These are phyloP conservation scores for Zygnema cylindricum DNA, from an alignment of 139 green algal genomes.

Conservation along the genomic window DNA sequence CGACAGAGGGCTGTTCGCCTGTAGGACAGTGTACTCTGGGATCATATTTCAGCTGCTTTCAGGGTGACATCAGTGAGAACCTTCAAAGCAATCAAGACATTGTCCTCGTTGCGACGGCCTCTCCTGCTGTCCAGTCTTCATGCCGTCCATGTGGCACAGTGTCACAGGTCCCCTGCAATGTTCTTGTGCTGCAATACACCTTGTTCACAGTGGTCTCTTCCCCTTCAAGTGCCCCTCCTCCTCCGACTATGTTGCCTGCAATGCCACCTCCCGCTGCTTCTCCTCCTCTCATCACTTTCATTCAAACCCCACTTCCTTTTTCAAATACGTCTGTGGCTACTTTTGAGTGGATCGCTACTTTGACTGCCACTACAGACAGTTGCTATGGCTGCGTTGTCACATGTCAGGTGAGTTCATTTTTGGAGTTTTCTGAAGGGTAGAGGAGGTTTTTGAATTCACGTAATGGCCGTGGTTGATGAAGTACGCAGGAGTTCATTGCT, in stretches of 20 bases:
- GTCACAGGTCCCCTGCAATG: neutral
- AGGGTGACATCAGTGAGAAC: neutral
- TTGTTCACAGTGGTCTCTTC: neutral
- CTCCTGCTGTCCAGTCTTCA: neutral
- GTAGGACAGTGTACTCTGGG: neutral
- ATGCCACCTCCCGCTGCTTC: slow-evolving; percentile 3
- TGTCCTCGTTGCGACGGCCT: neutral
- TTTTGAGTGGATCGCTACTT: neutral
- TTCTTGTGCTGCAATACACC: slow-evolving; percentile 7
- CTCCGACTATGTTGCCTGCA: neutral
- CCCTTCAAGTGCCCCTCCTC: neutral
- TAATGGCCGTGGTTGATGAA: too few species aligned
- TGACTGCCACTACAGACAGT: neutral
- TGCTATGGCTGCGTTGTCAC: neutral
- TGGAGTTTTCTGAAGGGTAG: neutral
- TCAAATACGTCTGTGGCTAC: neutral
- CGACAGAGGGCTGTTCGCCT: slow-evolving; percentile 2
- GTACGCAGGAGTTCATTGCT: too few species aligned
- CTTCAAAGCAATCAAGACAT: neutral
- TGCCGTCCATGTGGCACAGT: neutral
- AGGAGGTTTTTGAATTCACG: neutral
- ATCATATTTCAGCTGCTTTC: slow-evolving; percentile 21
- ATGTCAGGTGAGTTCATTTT: neutral
- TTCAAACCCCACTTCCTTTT: neutral
- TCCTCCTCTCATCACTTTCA: slow-evolving; percentile 1